Evolutionary conservation across 176 grass and related monocot species (phyloP), one percentile per base, ranked within the genome.

Genomic region (Aegilops speltoides): DNA sequence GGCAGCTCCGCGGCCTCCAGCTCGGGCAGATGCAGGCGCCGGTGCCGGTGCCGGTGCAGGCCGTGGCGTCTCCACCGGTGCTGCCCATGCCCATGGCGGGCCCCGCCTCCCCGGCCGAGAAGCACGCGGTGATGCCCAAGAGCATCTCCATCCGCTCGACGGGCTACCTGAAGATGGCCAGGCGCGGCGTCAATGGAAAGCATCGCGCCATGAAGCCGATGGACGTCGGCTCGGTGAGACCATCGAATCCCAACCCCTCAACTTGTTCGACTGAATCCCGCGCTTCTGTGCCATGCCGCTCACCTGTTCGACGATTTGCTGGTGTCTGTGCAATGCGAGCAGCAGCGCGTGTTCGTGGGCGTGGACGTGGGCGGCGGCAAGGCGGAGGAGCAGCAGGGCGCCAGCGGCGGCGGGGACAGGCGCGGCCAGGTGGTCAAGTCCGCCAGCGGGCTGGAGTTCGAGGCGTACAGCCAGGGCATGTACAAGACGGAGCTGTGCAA

Each of bases 401-500:
- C 11, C 5, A 52, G 15, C 48, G 19, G 0, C 52, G 54, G 19
- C 8, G 37, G 13, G 24, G 63, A 81, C 65, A 82, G 88, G 81
- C 41, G 80, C 78, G 32, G 76, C 43, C 73, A 76, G 41, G 23
- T 52, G 15, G 73, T 76, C 7, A 76, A 16, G 81, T 78, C 85
- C 63, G 77, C 70, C 15, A 87, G 75, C n/a, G 89, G 90, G 70
- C 45, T 94, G 86, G 94, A 99, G 83, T 76, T 96, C 84, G 92
- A 99, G 82, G 97, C 93, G 80, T 99, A 87, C 92, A 93, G 88
- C 89, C 97, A 99, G 87, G 97, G 94, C 26, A 99, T 93, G 97
- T 94, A 94, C 84, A 99, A 99, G 91, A 97, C 97, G 40, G 97
- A 99, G 90, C 90, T 97, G 10, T 99, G 97, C 94, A 99, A 97